A percentile compares a stretch with the other conserved stretches of the same genome.
Evolutionary conservation across 1,284 basidiomycete species (phyloP).

Genomic region (Cutaneotrichosporon sp.): DNA sequence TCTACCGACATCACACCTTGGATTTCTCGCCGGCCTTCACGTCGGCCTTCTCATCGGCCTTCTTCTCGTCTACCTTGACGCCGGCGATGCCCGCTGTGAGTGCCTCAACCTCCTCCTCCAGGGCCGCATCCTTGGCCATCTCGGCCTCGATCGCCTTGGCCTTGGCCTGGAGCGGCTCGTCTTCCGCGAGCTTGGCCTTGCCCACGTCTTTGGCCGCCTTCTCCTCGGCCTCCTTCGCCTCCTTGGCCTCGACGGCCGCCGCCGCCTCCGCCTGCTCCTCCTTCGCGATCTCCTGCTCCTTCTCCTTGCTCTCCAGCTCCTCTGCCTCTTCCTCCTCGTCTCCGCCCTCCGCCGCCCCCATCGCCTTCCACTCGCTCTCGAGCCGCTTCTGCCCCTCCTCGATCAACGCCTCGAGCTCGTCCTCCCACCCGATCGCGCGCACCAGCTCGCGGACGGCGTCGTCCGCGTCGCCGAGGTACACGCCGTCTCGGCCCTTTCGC

Average conservation of each 20-base stretch:
- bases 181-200: background rate
- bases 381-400: conserved; percentile 31
- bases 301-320: conserved; percentile 5
- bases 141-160: conserved; percentile 6
- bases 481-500: conserved; percentile 38
- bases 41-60: too few relatives aligned
- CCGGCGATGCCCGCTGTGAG: conserved; percentile 6
- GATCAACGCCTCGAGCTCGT: conserved; percentile 44
- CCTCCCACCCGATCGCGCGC: conserved; percentile 48
- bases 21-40: too few relatives aligned
- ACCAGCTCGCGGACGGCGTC: conserved; percentile 41
- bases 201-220: background rate
- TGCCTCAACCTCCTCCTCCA: conserved; percentile 12
- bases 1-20: background rate
- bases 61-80: conserved; percentile 11
- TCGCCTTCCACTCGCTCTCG: conserved; percentile 33
- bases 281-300: conserved; percentile 1
- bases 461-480: conserved; percentile 53
- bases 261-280: background rate
- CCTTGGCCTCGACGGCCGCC: background rate
- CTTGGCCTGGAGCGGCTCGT: background rate
- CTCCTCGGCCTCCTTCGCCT: background rate
- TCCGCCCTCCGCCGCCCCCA: background rate
- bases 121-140: background rate
- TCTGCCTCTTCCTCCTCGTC: conserved; percentile 6